Evolutionary conservation across 768 basidiomycete species (phyloP).

Genomic region (Lactifluus rugatus): DNA sequence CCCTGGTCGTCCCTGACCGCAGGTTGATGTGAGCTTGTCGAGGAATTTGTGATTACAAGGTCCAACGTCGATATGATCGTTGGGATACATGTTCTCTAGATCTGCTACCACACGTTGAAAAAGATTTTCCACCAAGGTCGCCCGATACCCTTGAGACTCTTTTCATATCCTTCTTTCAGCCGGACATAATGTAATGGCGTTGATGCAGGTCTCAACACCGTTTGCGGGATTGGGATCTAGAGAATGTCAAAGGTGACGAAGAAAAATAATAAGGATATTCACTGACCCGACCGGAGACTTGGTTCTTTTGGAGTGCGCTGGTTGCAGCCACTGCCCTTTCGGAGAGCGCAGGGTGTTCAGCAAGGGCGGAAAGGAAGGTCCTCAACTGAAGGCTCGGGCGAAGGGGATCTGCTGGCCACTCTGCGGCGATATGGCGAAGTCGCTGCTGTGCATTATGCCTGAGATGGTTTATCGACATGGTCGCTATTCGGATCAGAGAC

Average conservation of each 20-base stretch:
- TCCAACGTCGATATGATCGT: neutral
- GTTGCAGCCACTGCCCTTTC: constrained; percentile 50
- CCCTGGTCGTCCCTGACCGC: too few species aligned
- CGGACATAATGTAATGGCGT: constrained; percentile 65
- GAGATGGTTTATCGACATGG: constrained; percentile 24
- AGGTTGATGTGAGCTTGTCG: neutral
- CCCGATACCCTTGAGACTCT: constrained; percentile 64
- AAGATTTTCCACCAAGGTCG: constrained; percentile 82
- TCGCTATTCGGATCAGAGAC: too few species aligned
- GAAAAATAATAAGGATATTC: neutral
- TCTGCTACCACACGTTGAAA: constrained; percentile 68
- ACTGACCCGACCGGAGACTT: constrained; percentile 48
- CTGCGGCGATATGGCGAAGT: constrained; percentile 44
- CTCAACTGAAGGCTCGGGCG: constrained; percentile 68
- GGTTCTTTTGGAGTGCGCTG: constrained; percentile 44
- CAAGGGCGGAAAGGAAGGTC: constrained; percentile 51
- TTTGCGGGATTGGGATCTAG: constrained; percentile 59
- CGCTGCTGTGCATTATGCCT: constrained; percentile 37
- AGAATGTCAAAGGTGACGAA: too few species aligned
- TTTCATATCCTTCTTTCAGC: constrained; percentile 63
- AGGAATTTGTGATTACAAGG: too few species aligned
- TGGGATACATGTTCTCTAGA: neutral
- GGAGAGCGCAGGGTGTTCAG: constrained; percentile 60
- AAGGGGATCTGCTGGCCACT: constrained; percentile 67
- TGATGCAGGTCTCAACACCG: constrained; percentile 57